Base-by-base conservation (phyloP, 2,329 filamentous ascomycete genomes). In the Colletotrichum sp. region DNA sequence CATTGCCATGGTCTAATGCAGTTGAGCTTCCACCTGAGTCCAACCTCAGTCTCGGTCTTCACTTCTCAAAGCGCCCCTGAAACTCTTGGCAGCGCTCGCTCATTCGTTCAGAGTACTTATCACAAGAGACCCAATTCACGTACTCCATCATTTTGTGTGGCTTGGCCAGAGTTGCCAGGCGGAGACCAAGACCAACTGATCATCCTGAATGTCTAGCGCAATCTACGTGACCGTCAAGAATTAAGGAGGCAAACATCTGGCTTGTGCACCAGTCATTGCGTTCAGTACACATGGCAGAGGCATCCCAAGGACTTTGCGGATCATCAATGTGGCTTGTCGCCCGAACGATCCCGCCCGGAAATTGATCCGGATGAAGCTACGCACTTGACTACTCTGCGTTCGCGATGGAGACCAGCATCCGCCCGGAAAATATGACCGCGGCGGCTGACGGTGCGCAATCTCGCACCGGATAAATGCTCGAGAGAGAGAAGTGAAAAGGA, bases 101-200 rank as follows among this genome's bases (percentile, higher is more conserved):
- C 9, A n/a, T 43, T 43, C 39, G 39, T n/a, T n/a, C 39, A 10
- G 18, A 43, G 1, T 6, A 43, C 18, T 43, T 43, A 43, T 6
- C 5, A 12, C 9, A 18, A 43, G 39, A 43, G 9, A 12, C 39
- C 8, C 8, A 4, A 6, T 4, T 9, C 39, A 22, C 39, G 9
- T n/a, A 12, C 0, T 48, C 5, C 22, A 7, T n/a, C 18, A 1
- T 12, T 48, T 4, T n/a, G 18, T 18, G 4, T 2, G 39, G 9
- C 39, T 22, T 12, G 1, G 39, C 39, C 6, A 48, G n/a, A 52
- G 22, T 4, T 5, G 3, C 2, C n/a, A 2, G 10, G 43, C 10
- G 10, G 10, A 8, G 6, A 8, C 43, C 43, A 48, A n/a, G 18
- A 5, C 43, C n/a, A 22, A 2, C 0, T 3, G n/a, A 52, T 3